Evolutionary conservation across 345 rosid genomes (phyloP).

Genomic region (Hypericum androsaemum): DNA sequence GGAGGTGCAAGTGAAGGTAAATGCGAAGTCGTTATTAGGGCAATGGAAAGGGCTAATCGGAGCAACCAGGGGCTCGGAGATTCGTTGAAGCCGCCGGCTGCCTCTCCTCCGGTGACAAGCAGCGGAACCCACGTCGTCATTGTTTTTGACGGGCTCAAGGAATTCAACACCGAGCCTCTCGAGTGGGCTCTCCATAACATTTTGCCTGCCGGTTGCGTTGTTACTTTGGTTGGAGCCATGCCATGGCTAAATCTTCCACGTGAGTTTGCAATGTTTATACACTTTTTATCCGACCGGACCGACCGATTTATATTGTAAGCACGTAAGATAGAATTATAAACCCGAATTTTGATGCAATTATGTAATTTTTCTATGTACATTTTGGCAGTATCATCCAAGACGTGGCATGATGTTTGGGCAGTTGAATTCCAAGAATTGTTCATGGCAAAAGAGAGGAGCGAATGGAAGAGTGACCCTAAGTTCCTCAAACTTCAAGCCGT

Average conservation of each 20-base stretch:
- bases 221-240: constrained; percentile 42
- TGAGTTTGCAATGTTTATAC: constrained; percentile 5
- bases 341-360: too few species aligned
- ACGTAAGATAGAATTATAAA: too few species aligned
- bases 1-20: too few species aligned
- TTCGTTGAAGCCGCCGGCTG: too few species aligned
- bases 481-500: constrained; percentile 37
- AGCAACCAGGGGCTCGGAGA: too few species aligned
- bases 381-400: constrained; percentile 29
- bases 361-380: too few species aligned
- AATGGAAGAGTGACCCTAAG: constrained; percentile 20
- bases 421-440: constrained; percentile 30
- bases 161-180: constrained; percentile 28
- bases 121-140: constrained; percentile 26
- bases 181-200: constrained; percentile 43
- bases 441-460: constrained; percentile 17
- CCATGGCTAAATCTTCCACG: constrained; percentile 54
- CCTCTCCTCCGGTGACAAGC: neutral
- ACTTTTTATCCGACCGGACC: neutral
- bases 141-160: constrained; percentile 43
- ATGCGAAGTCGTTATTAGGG: too few species aligned
- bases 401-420: constrained; percentile 34
- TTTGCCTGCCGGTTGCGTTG: constrained; percentile 16
- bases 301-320: neutral
- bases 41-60: too few species aligned